Evolutionary conservation across 2,329 filamentous ascomycete species (phyloP), one percentile per base, ranked within the genome.

Genomic region (Chaetomium globosum): DNA sequence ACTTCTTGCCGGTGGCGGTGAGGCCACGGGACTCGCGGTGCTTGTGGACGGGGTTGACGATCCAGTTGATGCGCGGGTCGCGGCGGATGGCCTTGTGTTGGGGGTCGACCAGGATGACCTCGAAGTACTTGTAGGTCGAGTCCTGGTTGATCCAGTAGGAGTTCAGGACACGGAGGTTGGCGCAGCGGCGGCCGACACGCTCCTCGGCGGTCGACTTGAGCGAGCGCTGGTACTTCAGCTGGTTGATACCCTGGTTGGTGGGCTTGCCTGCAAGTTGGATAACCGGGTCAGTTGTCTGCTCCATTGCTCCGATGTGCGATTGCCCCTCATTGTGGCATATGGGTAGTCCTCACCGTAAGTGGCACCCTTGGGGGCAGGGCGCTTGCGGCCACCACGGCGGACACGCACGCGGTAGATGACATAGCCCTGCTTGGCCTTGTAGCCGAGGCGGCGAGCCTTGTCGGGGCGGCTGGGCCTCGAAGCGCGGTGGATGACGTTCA

Each of bases 91-190:
- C 95, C 89, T 98, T 98, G 92, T 99, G 95, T 87, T 96, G 91
- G 81, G 95, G 95, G 86, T 99, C 95, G 80, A 99, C 94, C 79
- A 97, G 92, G 86, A 99, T 98, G 83, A 98, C 89, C 86, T 99
- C 95, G 87, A 88, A 99, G 91, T 99, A 99, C 89, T 99, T 99
- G 92, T 98, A 99, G 84, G 95, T 99, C 69, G 93, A 97, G 87
- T 99, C 95, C 88, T 98, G 93, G 91, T 99, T 99, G 87, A 99
- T 92, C 96, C 96, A 99, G 93, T 99, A 99, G 72, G 94, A 98
- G 91, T 99, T 99, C 79, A 99, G 91, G 79, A 99, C 95, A 80
- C 95, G 93, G 82, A 99, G 85, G 86, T 99, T 99, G 84, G 93
- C 93, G 87, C 93, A 97, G 81, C 94, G 93, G 83, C 93, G 93